Evolutionary conservation across 768 basidiomycete species (phyloP), one percentile per base, ranked within the genome.

Genomic region (Panus rudis): DNA sequence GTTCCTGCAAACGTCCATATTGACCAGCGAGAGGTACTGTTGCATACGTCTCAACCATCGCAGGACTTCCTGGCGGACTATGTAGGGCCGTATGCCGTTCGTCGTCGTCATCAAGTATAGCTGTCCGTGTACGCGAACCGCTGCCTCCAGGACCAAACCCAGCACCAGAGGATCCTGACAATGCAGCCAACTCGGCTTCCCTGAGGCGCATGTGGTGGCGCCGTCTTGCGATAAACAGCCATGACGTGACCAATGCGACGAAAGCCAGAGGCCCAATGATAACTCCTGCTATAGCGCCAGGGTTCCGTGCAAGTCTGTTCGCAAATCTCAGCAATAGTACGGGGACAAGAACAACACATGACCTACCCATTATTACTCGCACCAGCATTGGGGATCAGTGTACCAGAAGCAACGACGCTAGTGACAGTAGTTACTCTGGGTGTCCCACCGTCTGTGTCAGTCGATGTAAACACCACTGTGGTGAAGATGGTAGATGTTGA

Each of bases 231-330:
- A 59, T 39, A 33, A 52, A 14, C 4, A 48, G 37, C 55, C 47
- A 52, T 7, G 45, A 46, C 8, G 40, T 37, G 16, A 53, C 34
- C 32, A 56, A 38, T 2, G 48, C 52, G 23, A 49, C 33, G 42
- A 56, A 52, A 3, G 52, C 53, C 17, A 53, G 25, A 34, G 43
- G 28, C 5, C 57, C 57, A 30, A 59, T 24, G 14, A 53, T 46
- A 20, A 59, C n/a, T 1, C 57, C 57, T 1, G 53, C 55, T 3
- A 56, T 45, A 4, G 55, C 57, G 10, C 55, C 57, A 23, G 48
- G 48, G 39, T 53, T 42, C 31, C 53, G 57, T 3, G 46, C 41
- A 27, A 59, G 51, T 14, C 57, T 59, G 35, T 10, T 5, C 21
- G 28, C 10, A n/a, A 23, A 23, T 14, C 11, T 37, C n/a, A 16